These are phyloP conservation scores for Alternaria consortialis DNA, from an alignment of 2,329 filamentous ascomycete species.

Conservation along the genomic window DNA sequence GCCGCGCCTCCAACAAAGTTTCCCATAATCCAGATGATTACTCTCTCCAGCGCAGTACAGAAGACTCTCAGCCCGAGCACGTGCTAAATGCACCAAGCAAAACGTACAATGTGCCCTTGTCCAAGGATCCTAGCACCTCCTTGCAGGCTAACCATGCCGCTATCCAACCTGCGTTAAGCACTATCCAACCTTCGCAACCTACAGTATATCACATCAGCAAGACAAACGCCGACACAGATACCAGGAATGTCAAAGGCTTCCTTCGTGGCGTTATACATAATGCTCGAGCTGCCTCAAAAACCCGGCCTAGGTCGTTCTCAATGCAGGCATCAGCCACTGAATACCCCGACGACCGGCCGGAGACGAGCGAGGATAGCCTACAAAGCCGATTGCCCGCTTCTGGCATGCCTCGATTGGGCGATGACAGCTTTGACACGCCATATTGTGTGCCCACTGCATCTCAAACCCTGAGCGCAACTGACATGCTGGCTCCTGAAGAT, in stretches of 20 bases:
- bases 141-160: constrained; percentile 13
- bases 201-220: constrained; percentile 13
- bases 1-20: constrained; percentile 14
- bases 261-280: constrained; percentile 35
- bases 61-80: constrained; percentile 22
- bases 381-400: constrained; percentile 4
- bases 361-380: constrained; percentile 11
- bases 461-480: constrained; percentile 5
- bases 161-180: constrained; percentile 18
- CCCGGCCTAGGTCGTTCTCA: constrained; percentile 29
- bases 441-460: not conserved
- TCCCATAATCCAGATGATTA: constrained; percentile 33
- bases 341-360: constrained; percentile 11
- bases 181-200: constrained; percentile 11
- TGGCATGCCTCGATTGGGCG: not conserved
- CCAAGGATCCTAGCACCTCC: constrained; percentile 11
- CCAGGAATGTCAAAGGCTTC: constrained; percentile 28
- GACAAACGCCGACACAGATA: constrained; percentile 11
- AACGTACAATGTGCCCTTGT: constrained; percentile 3
- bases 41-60: constrained; percentile 27
- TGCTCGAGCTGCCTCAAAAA: constrained; percentile 33
- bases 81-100: not conserved
- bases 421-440: constrained; percentile 4
- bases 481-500: constrained; percentile 5
- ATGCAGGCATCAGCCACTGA: constrained; percentile 16